A percentile compares a stretch with the other conserved stretches of the same genome.
These are phyloP conservation scores for Sambucus nigra DNA, from an alignment of 129 eudicot species.

Conservation along the genomic window DNA sequence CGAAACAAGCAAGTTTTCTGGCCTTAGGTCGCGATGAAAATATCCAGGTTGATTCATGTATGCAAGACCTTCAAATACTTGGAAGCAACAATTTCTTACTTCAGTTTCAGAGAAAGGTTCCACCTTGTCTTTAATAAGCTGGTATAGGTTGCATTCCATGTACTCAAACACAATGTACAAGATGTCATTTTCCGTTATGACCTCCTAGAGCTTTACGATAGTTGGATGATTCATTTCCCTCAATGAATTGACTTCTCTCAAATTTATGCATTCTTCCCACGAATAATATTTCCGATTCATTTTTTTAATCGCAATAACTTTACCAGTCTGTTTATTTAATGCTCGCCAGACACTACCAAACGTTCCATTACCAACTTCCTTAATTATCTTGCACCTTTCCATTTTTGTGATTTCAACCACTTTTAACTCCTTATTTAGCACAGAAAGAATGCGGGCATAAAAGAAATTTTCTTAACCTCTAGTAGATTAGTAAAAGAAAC, in stretches of 20 bases:
- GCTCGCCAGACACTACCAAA: slow-evolving; percentile 99
- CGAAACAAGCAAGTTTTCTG: slow-evolving; percentile 88
- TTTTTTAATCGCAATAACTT: slow-evolving; percentile 95
- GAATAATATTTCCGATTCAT: slow-evolving; percentile 95
- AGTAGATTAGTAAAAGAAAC: slow-evolving; percentile 22
- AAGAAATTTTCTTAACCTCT: slow-evolving; percentile 23
- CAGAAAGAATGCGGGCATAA: slow-evolving; percentile 19
- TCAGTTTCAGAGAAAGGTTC: slow-evolving; percentile 74
- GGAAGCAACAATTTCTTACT: slow-evolving; percentile 92
- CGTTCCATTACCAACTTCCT: slow-evolving; percentile 95
- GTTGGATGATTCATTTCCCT: slow-evolving; percentile 93
- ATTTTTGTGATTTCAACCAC: slow-evolving; percentile 40
- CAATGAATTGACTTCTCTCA: slow-evolving; percentile 98
- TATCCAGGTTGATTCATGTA: slow-evolving; percentile 92
- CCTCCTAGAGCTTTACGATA: slow-evolving; percentile 97
- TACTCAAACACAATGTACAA: slow-evolving; percentile 93
- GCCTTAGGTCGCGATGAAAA: slow-evolving; percentile 98
- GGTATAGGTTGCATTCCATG: slow-evolving; percentile 94
- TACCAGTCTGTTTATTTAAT: slow-evolving; percentile 78
- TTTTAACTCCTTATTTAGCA: slow-evolving; percentile 37
- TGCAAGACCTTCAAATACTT: slow-evolving; percentile 97
- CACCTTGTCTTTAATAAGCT: slow-evolving; percentile 77
- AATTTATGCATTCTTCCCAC: slow-evolving; percentile 97
- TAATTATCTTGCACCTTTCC: slow-evolving; percentile 91
- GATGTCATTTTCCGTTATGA: slow-evolving; percentile 84